Conservation (phyloP, 2,329 filamentous ascomycete species). For the Dothistroma septosporum region DNA sequence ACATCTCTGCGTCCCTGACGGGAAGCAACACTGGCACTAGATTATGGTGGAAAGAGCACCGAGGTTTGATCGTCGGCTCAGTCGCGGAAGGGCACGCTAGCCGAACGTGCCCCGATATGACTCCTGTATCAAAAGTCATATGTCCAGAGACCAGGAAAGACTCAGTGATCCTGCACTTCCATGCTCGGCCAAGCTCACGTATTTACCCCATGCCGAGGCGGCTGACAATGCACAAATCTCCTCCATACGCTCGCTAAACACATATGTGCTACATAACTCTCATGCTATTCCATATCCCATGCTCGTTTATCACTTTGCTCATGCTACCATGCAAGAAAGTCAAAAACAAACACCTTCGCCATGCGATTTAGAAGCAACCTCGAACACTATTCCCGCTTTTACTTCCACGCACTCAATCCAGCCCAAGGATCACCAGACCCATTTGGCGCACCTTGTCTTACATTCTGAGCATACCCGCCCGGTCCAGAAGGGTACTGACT, state of each 20-base stretch:
- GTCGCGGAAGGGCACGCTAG: too few species aligned
- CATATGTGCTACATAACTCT: not conserved
- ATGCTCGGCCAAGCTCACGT: not conserved
- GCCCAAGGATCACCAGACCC: slow-evolving; percentile 61
- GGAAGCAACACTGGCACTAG: too few species aligned
- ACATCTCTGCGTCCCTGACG: too few species aligned
- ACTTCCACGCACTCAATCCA: slow-evolving; percentile 67
- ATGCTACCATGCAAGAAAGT: not conserved
- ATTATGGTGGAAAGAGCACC: too few species aligned
- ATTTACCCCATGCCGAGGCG: not conserved
- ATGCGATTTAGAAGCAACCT: not conserved
- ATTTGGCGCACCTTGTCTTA: slow-evolving; percentile 41
- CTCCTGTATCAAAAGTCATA: too few species aligned
- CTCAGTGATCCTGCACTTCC: too few species aligned
- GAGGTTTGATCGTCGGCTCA: too few species aligned
- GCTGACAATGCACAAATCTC: not conserved
- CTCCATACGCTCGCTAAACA: not conserved
- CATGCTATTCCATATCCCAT: not conserved
- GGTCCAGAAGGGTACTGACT: slow-evolving; percentile 46
- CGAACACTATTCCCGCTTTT: slow-evolving; percentile 4
- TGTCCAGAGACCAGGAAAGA: too few species aligned
- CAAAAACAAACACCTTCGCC: slow-evolving; percentile 2
- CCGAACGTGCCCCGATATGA: too few species aligned
- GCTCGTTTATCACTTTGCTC: not conserved
- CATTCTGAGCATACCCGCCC: slow-evolving; percentile 52